A percentile compares a stretch with the other conserved stretches of the same genome.
These are phyloP conservation scores for Lablab purpureus DNA, from an alignment of 306 rosid species.

Conservation along the genomic window DNA sequence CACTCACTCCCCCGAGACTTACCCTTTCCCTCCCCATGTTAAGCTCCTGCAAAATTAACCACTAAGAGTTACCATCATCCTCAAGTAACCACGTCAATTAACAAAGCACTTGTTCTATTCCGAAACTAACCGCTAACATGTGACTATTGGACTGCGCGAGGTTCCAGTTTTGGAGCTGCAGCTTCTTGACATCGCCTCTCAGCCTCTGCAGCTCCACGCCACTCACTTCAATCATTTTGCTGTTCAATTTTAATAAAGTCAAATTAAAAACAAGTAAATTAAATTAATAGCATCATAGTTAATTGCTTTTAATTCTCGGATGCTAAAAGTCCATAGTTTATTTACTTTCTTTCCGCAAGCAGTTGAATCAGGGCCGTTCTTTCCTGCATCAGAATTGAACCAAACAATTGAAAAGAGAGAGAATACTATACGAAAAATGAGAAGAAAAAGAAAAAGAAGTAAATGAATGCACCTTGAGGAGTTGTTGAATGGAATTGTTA, in stretches of 20 bases:
- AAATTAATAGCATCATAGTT: neutral
- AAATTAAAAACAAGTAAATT: conserved; percentile 46
- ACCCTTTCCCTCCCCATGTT: conserved; percentile 82
- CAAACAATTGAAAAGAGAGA: neutral
- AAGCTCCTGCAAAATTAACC: conserved; percentile 70
- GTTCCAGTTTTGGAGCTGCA: conserved; percentile 84
- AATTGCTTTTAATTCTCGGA: neutral
- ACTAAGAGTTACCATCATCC: conserved; percentile 17
- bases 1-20: conserved; percentile 56
- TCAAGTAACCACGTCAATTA: neutral
- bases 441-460: too few relatives aligned
- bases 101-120: neutral
- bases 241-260: conserved; percentile 46
- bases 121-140: conserved; percentile 67
- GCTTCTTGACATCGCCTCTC: conserved; percentile 67
- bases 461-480: conserved; percentile 55
- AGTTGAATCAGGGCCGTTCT: conserved; percentile 60
- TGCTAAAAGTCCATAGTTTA: neutral
- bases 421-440: neutral
- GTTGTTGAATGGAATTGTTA: conserved; percentile 63
- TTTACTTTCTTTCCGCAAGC: conserved; percentile 75
- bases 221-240: conserved; percentile 69
- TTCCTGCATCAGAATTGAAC: conserved; percentile 66
- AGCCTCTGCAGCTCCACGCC: conserved; percentile 75
- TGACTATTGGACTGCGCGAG: conserved; percentile 86